Evolutionary conservation across 257 asterid species (phyloP).

Genomic region (Nicotiana knightiana): DNA sequence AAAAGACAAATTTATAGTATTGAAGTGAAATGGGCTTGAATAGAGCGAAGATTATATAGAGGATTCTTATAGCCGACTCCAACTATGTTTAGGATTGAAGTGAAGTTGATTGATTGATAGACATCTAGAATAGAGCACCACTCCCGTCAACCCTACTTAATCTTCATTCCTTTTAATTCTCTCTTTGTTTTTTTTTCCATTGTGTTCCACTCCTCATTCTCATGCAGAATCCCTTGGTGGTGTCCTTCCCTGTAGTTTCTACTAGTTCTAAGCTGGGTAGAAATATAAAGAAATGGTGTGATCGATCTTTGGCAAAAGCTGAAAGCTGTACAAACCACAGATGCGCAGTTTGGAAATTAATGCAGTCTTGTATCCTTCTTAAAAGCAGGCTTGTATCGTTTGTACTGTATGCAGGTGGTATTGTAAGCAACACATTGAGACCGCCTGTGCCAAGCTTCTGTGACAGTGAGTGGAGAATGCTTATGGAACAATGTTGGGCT

Average conservation of each 20-base stretch:
- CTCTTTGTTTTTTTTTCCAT: not conserved
- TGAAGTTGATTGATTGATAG: not conserved
- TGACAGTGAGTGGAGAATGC: slow-evolving; percentile 12
- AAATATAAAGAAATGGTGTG: not conserved
- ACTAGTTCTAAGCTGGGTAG: not conserved
- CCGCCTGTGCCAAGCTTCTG: slow-evolving; percentile 14
- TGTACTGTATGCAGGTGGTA: slow-evolving; percentile 10
- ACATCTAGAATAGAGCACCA: not conserved
- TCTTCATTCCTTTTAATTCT: not conserved
- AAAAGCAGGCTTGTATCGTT: not conserved
- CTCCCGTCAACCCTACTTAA: not conserved
- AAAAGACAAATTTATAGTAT: not conserved
- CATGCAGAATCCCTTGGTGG: not conserved
- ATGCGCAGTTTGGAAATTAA: not conserved
- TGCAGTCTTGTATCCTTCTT: not conserved
- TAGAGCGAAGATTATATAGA: not conserved
- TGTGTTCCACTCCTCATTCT: not conserved
- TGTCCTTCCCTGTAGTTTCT: not conserved
- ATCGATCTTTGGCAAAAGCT: not conserved
- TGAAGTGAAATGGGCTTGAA: not conserved
- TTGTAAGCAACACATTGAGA: slow-evolving; percentile 14
- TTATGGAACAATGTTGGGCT: slow-evolving; percentile 20
- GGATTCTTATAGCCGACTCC: not conserved
- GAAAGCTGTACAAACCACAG: not conserved
- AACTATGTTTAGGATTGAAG: not conserved